Percentiles rank a stretch among this genome's conserved stretches.
Conservation (phyloP, 345 rosid genomes). For the Melaleuca quinquenervia region DNA sequence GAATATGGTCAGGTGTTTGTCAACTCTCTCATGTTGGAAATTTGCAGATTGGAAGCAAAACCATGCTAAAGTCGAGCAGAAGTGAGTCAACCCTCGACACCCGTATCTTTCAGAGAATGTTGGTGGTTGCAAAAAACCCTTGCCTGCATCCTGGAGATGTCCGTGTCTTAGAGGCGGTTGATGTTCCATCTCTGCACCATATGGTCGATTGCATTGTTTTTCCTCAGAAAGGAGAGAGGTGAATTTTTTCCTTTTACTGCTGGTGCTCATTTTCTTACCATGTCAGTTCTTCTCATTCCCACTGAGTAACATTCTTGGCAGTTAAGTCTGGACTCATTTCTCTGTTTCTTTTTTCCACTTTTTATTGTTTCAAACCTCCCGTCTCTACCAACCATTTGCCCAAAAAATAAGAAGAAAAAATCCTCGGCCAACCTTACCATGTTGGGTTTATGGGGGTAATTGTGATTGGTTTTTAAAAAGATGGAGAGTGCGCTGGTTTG, state of each 20-base stretch:
- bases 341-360: conserved; percentile 22
- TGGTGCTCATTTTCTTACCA: conserved; percentile 12
- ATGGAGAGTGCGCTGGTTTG: background rate
- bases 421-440: background rate
- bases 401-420: background rate
- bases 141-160: conserved; percentile 71
- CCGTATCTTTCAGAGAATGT: conserved; percentile 2
- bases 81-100: background rate
- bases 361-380: background rate
- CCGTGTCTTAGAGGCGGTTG: conserved; percentile 37
- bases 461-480: background rate
- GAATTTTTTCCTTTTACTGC: background rate
- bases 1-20: conserved; percentile 20
- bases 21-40: background rate
- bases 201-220: conserved; percentile 70
- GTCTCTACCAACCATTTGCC: background rate
- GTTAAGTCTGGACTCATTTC: conserved; percentile 9
- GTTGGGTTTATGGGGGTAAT: background rate
- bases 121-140: conserved; percentile 43
- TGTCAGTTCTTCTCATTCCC: conserved; percentile 1
- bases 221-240: conserved; percentile 64
- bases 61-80: background rate
- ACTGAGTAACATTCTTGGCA: conserved; percentile 16
- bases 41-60: background rate
- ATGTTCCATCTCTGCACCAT: conserved; percentile 39